Conservation (phyloP, 257 asterid species). For the Fraxinus americana region DNA sequence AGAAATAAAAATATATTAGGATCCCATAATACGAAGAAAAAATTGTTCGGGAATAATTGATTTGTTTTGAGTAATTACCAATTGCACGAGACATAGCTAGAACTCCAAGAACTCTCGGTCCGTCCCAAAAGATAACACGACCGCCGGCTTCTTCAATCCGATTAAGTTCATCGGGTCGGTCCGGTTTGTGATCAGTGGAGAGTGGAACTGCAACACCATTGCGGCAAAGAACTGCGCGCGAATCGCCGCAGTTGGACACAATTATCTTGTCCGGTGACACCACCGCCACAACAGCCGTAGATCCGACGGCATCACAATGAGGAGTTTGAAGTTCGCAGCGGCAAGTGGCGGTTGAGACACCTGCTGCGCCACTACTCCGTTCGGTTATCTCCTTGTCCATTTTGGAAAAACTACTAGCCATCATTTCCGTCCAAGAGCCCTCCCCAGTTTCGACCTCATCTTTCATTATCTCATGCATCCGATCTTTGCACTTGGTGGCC, state of each 20-base stretch:
- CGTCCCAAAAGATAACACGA: slow-evolving; percentile 93
- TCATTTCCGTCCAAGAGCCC: slow-evolving; percentile 56
- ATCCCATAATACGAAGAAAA: neutral
- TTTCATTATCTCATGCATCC: slow-evolving; percentile 89
- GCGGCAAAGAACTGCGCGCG: slow-evolving; percentile 94
- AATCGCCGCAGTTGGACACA: slow-evolving; percentile 92
- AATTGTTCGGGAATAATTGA: neutral
- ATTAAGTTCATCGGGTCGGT: slow-evolving; percentile 77
- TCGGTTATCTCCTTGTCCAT: slow-evolving; percentile 77
- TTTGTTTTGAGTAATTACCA: slow-evolving; percentile 35
- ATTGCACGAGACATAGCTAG: slow-evolving; percentile 90
- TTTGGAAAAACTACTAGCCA: slow-evolving; percentile 57
- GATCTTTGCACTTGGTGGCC: slow-evolving; percentile 72
- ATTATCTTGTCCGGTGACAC: slow-evolving; percentile 71
- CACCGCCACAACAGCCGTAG: slow-evolving; percentile 89
- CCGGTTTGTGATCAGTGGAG: slow-evolving; percentile 93
- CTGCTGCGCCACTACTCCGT: slow-evolving; percentile 18
- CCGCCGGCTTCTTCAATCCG: slow-evolving; percentile 94
- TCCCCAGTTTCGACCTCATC: slow-evolving; percentile 47
- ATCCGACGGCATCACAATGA: slow-evolving; percentile 95
- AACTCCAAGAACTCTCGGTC: slow-evolving; percentile 84
- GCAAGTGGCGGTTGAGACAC: slow-evolving; percentile 36
- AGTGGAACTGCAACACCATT: slow-evolving; percentile 83
- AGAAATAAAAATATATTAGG: neutral
- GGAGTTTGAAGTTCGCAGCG: slow-evolving; percentile 89